Evolutionary conservation across 768 basidiomycete species (phyloP).

Genomic region (Phaeotremella skinneri): DNA sequence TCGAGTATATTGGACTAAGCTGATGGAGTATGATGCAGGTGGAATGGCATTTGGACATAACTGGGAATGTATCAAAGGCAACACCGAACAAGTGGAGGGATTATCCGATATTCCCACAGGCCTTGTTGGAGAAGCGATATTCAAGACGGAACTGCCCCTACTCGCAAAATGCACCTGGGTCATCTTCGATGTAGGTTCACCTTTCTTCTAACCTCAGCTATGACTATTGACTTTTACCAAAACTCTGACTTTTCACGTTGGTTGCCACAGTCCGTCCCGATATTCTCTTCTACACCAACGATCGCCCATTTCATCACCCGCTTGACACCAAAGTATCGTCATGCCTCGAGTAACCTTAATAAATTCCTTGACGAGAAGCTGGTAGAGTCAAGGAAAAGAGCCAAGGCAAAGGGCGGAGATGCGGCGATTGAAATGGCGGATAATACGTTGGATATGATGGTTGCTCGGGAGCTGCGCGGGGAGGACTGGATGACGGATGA

Average conservation of each 20-base stretch:
- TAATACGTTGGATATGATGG: slow-evolving; percentile 44
- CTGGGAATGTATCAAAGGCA: slow-evolving; percentile 20
- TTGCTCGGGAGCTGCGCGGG: slow-evolving; percentile 28
- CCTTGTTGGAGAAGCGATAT: slow-evolving; percentile 20
- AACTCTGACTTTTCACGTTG: slow-evolving; percentile 5
- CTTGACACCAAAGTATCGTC: slow-evolving; percentile 20
- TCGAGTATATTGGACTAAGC: neutral
- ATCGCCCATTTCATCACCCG: slow-evolving; percentile 26
- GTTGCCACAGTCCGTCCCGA: slow-evolving; percentile 27
- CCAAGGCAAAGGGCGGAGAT: slow-evolving; percentile 23
- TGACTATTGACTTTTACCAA: slow-evolving; percentile 3
- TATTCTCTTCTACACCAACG: slow-evolving; percentile 28
- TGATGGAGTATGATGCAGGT: slow-evolving; percentile 7
- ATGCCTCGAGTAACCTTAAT: slow-evolving; percentile 14
- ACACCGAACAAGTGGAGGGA: slow-evolving; percentile 18
- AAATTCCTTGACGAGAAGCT: slow-evolving; percentile 26
- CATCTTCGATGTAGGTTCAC: slow-evolving; percentile 31
- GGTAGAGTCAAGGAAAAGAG: slow-evolving; percentile 18
- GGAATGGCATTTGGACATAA: slow-evolving; percentile 40
- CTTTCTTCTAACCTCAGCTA: neutral
- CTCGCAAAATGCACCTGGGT: slow-evolving; percentile 21
- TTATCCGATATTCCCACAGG: slow-evolving; percentile 3
- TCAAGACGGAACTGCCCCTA: slow-evolving; percentile 16
- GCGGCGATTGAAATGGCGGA: slow-evolving; percentile 37
- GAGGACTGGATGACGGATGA: slow-evolving; percentile 36